These are phyloP conservation scores for Ascomycota sp. DNA, from an alignment of 2,329 filamentous ascomycete species.

Conservation along the genomic window DNA sequence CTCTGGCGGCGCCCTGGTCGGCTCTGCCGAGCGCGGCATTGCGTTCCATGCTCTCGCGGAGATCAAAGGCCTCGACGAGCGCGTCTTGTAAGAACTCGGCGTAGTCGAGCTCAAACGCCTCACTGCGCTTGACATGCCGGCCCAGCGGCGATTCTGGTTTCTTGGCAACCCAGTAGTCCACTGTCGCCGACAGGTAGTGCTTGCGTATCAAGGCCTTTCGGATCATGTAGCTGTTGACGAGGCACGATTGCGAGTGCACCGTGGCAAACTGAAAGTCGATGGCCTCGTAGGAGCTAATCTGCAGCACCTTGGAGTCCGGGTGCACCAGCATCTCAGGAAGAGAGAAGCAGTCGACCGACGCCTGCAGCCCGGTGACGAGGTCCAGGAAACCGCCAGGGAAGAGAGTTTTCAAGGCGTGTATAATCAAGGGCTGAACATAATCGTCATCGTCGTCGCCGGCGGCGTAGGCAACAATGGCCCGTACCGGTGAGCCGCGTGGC, in stretches of 20 bases:
- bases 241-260: slow-evolving; percentile 34
- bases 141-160: slow-evolving; percentile 50
- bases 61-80: slow-evolving; percentile 71
- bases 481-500: slow-evolving; percentile 9
- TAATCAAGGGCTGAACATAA: slow-evolving; percentile 76
- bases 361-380: slow-evolving; percentile 26
- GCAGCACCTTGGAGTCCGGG: slow-evolving; percentile 33
- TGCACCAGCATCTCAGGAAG: slow-evolving; percentile 16
- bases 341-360: slow-evolving; percentile 12
- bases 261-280: slow-evolving; percentile 67
- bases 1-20: slow-evolving; percentile 16
- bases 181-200: slow-evolving; percentile 72
- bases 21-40: slow-evolving; percentile 23
- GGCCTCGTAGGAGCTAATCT: slow-evolving; percentile 72
- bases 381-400: slow-evolving; percentile 35
- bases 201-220: slow-evolving; percentile 93
- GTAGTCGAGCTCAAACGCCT: slow-evolving; percentile 88
- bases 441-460: slow-evolving; percentile 70
- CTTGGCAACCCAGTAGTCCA: slow-evolving; percentile 73
- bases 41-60: slow-evolving; percentile 54
- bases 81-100: slow-evolving; percentile 93
- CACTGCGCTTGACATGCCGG: slow-evolving; percentile 52
- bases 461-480: slow-evolving; percentile 63
- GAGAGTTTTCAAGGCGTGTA: slow-evolving; percentile 44
- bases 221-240: slow-evolving; percentile 84